Base-by-base conservation (phyloP, 2,329 filamentous ascomycete genomes). In the Phaeoacremonium minimum region DNA sequence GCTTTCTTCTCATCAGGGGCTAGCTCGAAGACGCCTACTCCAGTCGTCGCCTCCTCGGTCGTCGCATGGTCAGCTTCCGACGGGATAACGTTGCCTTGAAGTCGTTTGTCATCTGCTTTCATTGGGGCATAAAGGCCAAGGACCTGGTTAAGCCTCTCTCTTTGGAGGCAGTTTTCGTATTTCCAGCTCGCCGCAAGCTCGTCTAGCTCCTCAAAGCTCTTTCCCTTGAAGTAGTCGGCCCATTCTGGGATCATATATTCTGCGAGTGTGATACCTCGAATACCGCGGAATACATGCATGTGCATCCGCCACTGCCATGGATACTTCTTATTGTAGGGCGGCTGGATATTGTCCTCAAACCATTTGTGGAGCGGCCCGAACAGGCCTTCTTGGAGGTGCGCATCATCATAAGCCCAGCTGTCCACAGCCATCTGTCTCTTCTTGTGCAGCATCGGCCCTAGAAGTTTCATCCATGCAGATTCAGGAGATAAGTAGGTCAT, bases 391-490 rank as follows among this genome's bases (percentile, higher is more conserved):
- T 48, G 46, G 4, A 51, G 57, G 41, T 73, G 66, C 29, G 70
- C 30, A 19, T 34, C 22, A n/a, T 48, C 1, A 67, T 60, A 55
- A 0, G 73, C 75, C 75, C 75, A 80, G 13, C 66, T 67, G 48
- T 80, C 75, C 3, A 79, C 57, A 16, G 71, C 69, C 3, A 76
- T 57, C 0, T 50, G 47, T 7, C 67, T 61, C 50, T 81, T 80
- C 59, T 78, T 80, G 32, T 68, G 64, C 0, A 80, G 50, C 36
- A 80, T 76, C 0, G 67, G 63, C 14, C 60, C 48, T 29, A 80
- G 65, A 3, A 69, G 64, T 15, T 60, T 60, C 52, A 75, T 75
- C 55, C 73, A 77, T 3, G 60, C 46, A 7, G 62, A 67, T 9
- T 67, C 51, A 0, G 68, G 66, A 20, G 60, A 58, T 1, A 69